A percentile compares a stretch with the other conserved stretches of the same genome.
phyloP scores from a whole-genome alignment of 345 rosid genomes.

The Camelina neglecta region DNA sequence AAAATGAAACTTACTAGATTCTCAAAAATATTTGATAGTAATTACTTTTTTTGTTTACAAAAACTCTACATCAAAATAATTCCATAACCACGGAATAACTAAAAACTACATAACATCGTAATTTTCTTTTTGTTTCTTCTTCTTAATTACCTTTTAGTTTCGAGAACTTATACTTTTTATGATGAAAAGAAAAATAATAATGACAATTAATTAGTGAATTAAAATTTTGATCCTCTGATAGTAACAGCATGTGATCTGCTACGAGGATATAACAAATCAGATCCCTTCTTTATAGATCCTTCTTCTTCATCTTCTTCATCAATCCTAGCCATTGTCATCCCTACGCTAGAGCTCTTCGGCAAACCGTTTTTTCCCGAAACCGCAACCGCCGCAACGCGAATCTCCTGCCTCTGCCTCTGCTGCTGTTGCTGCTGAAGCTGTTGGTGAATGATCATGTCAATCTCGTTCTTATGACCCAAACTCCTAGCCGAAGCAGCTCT shows the following conservation, averaged over 20 bases:
- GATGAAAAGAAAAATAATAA: background rate
- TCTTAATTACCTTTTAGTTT: background rate
- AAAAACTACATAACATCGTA: no score
- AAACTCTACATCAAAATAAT: no score
- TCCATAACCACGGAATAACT: no score
- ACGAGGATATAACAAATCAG: slow-evolving; percentile 47
- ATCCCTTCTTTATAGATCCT: slow-evolving; percentile 37
- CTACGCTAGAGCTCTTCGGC: slow-evolving; percentile 61
- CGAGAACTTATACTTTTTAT: background rate
- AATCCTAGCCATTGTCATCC: slow-evolving; percentile 57
- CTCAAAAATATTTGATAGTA: no score
- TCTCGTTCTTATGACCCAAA: slow-evolving; percentile 56
- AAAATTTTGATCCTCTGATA: slow-evolving; percentile 37
- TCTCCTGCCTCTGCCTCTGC: background rate
- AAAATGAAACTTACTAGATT: background rate
- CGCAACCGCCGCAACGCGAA: background rate
- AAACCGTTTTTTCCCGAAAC: slow-evolving; percentile 21
- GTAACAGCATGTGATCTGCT: slow-evolving; percentile 56
- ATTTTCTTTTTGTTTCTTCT: no score
- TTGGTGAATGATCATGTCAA: slow-evolving; percentile 49
- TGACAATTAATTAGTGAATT: background rate
- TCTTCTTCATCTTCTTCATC: slow-evolving; percentile 55
- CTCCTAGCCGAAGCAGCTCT: slow-evolving; percentile 66
- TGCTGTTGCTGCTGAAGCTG: slow-evolving; percentile 29
- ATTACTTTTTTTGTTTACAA: no score